phyloP scores from a whole-genome alignment of 805 yeast genomes.

The Ogataea paraovalis region DNA sequence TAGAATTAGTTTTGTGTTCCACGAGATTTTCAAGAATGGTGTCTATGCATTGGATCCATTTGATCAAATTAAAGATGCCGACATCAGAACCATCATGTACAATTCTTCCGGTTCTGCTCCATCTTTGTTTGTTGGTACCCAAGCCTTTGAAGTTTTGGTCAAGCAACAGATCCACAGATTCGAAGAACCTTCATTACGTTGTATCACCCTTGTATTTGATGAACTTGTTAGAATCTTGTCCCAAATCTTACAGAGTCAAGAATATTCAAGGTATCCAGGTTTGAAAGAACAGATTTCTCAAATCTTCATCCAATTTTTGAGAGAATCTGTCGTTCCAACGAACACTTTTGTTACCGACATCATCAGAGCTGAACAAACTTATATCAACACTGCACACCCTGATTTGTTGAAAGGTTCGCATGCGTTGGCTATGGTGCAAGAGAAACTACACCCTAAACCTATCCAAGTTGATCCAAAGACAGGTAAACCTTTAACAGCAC shows the following conservation, averaged over 20 bases:
- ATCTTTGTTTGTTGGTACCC: constrained; percentile 93
- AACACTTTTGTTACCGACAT: constrained; percentile 80
- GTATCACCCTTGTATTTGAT: constrained; percentile 88
- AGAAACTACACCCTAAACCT: constrained; percentile 77
- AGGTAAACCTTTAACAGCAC: constrained; percentile 65
- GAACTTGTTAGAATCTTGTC: constrained; percentile 88
- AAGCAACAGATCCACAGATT: constrained; percentile 90
- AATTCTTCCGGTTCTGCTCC: constrained; percentile 97
- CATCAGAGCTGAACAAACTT: constrained; percentile 83
- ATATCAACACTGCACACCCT: constrained; percentile 97
- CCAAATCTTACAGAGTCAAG: constrained; percentile 77
- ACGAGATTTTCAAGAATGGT: constrained; percentile 92
- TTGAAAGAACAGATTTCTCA: constrained; percentile 83
- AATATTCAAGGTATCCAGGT: constrained; percentile 84
- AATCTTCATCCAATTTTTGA: constrained; percentile 72
- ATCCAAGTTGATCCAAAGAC: constrained; percentile 83
- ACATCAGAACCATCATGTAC: constrained; percentile 94
- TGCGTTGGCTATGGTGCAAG: constrained; percentile 91
- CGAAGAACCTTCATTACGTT: constrained; percentile 88
- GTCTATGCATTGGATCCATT: constrained; percentile 89
- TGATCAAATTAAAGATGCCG: constrained; percentile 92
- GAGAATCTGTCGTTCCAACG: constrained; percentile 80
- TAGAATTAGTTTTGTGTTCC: constrained; percentile 93
- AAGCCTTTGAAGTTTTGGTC: constrained; percentile 93
- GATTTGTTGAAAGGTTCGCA: constrained; percentile 92